Conservation (phyloP, 1,284 basidiomycete genomes). For the Irpex rosettiformis region DNA sequence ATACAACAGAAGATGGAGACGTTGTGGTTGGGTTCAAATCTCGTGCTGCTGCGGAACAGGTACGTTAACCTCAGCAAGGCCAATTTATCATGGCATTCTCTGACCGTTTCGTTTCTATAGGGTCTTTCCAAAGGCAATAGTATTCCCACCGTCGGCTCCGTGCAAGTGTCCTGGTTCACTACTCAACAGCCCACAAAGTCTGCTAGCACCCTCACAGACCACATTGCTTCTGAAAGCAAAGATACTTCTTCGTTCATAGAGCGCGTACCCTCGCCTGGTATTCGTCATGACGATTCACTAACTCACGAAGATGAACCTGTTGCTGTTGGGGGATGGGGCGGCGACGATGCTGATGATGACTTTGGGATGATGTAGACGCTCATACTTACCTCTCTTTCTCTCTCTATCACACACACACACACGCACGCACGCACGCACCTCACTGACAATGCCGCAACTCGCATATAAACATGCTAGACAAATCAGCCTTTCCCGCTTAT, state of each 20-base stretch:
- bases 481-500: not conserved
- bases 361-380: slow-evolving; percentile 51
- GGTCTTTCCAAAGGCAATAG: slow-evolving; percentile 64
- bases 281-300: slow-evolving; percentile 17
- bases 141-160: slow-evolving; percentile 59
- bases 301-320: slow-evolving; percentile 49
- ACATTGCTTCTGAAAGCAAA: slow-evolving; percentile 17
- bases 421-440: too few relatives aligned
- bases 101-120: slow-evolving; percentile 32
- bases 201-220: slow-evolving; percentile 16
- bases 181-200: slow-evolving; percentile 28
- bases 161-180: slow-evolving; percentile 65
- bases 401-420: too few relatives aligned
- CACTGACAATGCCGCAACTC: not conserved
- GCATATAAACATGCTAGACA: not conserved
- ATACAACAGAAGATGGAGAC: slow-evolving; percentile 49
- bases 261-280: slow-evolving; percentile 7
- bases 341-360: slow-evolving; percentile 59
- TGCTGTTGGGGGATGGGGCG: slow-evolving; percentile 59
- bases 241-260: slow-evolving; percentile 11
- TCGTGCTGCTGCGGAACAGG: slow-evolving; percentile 74
- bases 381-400: too few relatives aligned
- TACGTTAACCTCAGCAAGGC: slow-evolving; percentile 24
- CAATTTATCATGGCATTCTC: not conserved
- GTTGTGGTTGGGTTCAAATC: slow-evolving; percentile 65